These are phyloP conservation scores for Ophiostoma ips DNA, from an alignment of 2,329 filamentous ascomycete species.

Conservation along the genomic window DNA sequence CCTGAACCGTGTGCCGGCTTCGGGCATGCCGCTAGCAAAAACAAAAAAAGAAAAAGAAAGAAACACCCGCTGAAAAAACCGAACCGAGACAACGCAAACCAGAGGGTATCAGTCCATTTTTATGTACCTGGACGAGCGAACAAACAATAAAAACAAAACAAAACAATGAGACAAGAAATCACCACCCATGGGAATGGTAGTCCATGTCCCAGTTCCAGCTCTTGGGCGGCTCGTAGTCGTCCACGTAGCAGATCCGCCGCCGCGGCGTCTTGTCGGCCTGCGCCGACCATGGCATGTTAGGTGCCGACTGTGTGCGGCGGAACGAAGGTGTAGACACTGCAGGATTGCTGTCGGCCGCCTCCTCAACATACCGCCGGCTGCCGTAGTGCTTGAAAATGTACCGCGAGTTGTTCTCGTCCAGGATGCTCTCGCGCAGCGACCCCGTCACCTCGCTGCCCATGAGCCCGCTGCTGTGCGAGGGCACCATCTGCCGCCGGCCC, in stretches of 20 bases:
- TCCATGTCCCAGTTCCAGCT: constrained; percentile 6
- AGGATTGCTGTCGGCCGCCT: not conserved
- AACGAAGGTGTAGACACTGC: not conserved
- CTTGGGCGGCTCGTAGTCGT: constrained; percentile 5
- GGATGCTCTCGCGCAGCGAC: constrained; percentile 3
- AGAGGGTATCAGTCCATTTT: not conserved
- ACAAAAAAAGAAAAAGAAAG: too few species aligned
- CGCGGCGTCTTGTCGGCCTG: not conserved
- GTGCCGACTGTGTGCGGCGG: constrained; percentile 8
- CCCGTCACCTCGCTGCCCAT: constrained; percentile 6
- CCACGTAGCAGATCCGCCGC: constrained; percentile 3
- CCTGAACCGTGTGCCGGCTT: too few species aligned
- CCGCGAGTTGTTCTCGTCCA: constrained; percentile 6
- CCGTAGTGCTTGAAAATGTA: constrained; percentile 7
- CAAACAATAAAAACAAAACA: not conserved
- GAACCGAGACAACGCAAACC: too few species aligned
- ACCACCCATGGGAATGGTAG: constrained; percentile 12
- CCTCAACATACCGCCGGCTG: constrained; percentile 2
- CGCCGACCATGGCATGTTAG: not conserved
- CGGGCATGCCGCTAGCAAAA: too few species aligned
- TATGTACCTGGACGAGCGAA: too few species aligned
- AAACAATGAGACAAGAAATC: not conserved
- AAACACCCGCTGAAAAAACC: too few species aligned
- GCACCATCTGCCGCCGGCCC: not conserved
- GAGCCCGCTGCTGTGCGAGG: not conserved